These are phyloP conservation scores for Mycosphaerella sp. DNA, from an alignment of 2,329 filamentous ascomycete species.

Conservation along the genomic window DNA sequence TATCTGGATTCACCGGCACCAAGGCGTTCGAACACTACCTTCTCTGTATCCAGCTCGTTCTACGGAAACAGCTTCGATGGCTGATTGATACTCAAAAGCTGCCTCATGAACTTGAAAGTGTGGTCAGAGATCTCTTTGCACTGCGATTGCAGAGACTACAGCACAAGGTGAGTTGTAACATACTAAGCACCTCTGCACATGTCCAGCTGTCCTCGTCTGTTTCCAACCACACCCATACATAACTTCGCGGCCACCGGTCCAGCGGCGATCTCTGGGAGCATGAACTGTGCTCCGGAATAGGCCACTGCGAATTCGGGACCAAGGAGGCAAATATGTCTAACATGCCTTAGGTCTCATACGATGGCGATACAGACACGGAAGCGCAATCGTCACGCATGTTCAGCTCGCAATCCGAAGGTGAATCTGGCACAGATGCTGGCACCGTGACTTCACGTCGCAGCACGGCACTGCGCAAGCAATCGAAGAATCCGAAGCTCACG, in stretches of 20 bases:
- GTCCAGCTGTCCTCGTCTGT: neutral
- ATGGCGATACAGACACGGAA: slow-evolving; percentile 32
- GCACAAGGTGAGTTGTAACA: slow-evolving; percentile 29
- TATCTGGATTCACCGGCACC: slow-evolving; percentile 50
- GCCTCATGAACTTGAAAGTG: slow-evolving; percentile 54
- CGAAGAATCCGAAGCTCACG: slow-evolving; percentile 56
- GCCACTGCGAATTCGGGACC: neutral
- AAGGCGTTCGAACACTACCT: slow-evolving; percentile 72
- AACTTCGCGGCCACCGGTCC: neutral
- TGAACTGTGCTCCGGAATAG: neutral
- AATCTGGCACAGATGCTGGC: slow-evolving; percentile 36
- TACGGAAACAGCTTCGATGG: slow-evolving; percentile 74
- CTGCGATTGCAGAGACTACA: slow-evolving; percentile 58
- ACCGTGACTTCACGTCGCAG: slow-evolving; percentile 32
- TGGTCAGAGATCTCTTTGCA: slow-evolving; percentile 81
- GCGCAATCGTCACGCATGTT: slow-evolving; percentile 46
- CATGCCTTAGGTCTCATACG: slow-evolving; percentile 11
- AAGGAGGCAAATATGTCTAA: neutral
- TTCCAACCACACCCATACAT: neutral
- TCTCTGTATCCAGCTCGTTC: slow-evolving; percentile 73
- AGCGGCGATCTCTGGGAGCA: neutral
- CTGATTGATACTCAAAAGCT: slow-evolving; percentile 61
- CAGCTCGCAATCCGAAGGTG: slow-evolving; percentile 52
- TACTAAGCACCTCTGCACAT: neutral
- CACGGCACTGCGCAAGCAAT: slow-evolving; percentile 35